Conservation (phyloP, 352 stramenopile species). For the Thalassiosira livingstoniorum region DNA sequence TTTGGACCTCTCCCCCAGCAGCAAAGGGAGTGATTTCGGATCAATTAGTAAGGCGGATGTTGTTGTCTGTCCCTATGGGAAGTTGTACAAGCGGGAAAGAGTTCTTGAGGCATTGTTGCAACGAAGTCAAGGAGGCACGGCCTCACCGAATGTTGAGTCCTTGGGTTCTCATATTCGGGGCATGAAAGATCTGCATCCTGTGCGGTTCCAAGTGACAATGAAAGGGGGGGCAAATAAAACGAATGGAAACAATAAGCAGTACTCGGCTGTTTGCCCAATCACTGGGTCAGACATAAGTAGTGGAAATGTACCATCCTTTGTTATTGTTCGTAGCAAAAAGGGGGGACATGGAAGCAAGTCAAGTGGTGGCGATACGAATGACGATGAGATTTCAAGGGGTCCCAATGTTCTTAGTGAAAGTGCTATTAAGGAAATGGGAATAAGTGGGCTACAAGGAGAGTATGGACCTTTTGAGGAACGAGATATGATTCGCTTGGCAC, state of each 20-base stretch:
- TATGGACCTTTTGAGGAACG: constrained; percentile 75
- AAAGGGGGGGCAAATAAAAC: constrained; percentile 3
- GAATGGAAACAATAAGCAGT: neutral
- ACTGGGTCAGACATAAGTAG: constrained; percentile 71
- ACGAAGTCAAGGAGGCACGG: constrained; percentile 12
- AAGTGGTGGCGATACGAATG: constrained; percentile 3
- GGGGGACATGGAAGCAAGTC: constrained; percentile 25
- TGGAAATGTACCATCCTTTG: constrained; percentile 64
- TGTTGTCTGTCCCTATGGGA: constrained; percentile 73
- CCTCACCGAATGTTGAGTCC: neutral
- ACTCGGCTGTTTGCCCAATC: constrained; percentile 67
- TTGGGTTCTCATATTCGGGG: constrained; percentile 61
- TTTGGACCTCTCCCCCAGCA: constrained; percentile 2
- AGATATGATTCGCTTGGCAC: constrained; percentile 75
- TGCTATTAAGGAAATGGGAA: constrained; percentile 72
- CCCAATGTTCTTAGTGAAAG: constrained; percentile 75
- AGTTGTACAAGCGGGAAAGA: constrained; percentile 76
- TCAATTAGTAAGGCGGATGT: constrained; percentile 37
- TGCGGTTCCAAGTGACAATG: constrained; percentile 59
- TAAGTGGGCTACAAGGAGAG: constrained; percentile 66
- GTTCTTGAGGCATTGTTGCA: constrained; percentile 70
- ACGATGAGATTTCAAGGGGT: constrained; percentile 29
- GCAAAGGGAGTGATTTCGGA: neutral
- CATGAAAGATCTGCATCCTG: constrained; percentile 72
- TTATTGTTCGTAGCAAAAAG: constrained; percentile 54